phyloP scores from a whole-genome alignment of 73 alveolate genomes.

The Paramecium tetraurelia region DNA sequence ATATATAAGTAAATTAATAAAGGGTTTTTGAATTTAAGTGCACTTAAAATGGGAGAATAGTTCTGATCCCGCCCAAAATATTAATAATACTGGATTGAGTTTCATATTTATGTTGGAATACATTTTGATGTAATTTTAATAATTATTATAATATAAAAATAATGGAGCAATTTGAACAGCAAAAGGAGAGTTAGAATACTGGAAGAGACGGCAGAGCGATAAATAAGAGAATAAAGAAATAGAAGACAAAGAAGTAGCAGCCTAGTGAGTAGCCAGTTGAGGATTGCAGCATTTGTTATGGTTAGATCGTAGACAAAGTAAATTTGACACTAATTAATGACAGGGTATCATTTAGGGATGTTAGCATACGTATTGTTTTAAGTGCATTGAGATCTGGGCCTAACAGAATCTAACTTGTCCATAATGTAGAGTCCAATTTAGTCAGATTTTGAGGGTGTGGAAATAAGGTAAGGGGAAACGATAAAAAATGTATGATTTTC shows the following conservation, averaged over 20 bases:
- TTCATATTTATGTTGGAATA: neutral
- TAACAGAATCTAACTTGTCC: neutral
- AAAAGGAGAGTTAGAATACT: neutral
- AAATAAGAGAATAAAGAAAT: neutral
- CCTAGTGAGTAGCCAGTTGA: neutral
- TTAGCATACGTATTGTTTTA: neutral
- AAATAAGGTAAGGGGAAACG: neutral
- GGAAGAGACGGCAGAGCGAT: neutral
- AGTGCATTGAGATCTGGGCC: neutral
- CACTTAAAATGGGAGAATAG: no score
- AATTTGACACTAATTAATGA: neutral
- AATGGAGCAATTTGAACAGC: neutral
- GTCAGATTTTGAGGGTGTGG: neutral
- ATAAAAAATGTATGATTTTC: neutral
- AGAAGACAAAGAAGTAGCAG: neutral
- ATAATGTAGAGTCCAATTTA: neutral
- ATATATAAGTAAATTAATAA: no score
- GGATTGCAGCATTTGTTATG: neutral
- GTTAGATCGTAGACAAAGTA: neutral
- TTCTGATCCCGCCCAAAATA: no score
- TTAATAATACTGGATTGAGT: no score
- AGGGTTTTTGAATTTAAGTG: no score
- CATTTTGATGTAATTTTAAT: neutral
- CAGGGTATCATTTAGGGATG: neutral
- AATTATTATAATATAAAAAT: neutral